Conservation (phyloP, 768 basidiomycete genomes). For the Glaciozyma antarctica region DNA sequence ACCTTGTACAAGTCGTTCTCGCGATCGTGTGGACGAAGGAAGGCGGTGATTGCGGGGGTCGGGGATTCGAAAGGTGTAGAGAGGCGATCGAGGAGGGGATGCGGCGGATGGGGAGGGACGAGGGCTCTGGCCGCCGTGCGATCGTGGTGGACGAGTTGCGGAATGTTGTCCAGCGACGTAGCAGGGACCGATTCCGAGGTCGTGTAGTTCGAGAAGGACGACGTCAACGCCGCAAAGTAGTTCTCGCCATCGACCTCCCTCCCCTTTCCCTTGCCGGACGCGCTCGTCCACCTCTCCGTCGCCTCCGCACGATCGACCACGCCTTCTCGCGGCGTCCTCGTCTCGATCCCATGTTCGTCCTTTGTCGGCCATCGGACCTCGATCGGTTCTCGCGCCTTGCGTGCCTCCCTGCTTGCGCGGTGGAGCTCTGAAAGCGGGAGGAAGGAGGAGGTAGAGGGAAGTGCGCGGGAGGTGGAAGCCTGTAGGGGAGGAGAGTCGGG, state of each 20-base stretch:
- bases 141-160: background rate
- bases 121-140: background rate
- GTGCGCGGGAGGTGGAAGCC: no score
- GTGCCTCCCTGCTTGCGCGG: background rate
- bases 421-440: constrained; percentile 8
- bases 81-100: constrained; percentile 24
- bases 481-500: background rate
- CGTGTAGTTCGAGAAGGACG: background rate
- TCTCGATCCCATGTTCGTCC: constrained; percentile 17
- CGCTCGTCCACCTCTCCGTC: background rate
- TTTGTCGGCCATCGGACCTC: constrained; percentile 21
- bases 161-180: background rate
- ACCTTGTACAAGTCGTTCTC: background rate
- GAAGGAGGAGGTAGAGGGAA: background rate
- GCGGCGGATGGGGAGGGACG: background rate
- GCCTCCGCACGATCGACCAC: background rate
- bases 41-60: background rate
- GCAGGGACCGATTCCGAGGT: background rate
- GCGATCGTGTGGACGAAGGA: background rate
- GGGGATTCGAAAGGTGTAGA: background rate
- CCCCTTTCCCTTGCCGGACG: background rate
- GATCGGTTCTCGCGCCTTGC: background rate
- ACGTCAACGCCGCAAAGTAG: background rate
- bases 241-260: no score
- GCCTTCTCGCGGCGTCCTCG: background rate